A percentile compares a stretch with the other conserved stretches of the same genome.
These are phyloP conservation scores for Letharia columbiana DNA, from an alignment of 495 filamentous ascomycete species.

Conservation along the genomic window DNA sequence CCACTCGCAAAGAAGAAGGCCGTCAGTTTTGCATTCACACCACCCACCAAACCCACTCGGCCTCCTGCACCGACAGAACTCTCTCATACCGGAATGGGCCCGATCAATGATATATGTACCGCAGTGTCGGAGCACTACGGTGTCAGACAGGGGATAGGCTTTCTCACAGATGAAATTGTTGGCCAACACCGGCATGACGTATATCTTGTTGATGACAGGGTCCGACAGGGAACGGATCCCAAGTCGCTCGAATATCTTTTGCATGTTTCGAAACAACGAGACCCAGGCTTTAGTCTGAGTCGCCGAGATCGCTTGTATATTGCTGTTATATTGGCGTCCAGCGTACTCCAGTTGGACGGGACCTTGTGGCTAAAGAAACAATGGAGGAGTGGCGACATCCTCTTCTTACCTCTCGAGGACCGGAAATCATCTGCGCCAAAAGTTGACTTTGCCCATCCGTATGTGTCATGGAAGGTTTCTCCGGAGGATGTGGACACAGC, in stretches of 20 bases:
- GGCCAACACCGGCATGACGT: background rate
- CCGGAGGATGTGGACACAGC: background rate
- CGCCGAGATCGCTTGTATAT: constrained; percentile 29
- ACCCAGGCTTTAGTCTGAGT: constrained; percentile 6
- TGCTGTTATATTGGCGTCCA: constrained; percentile 30
- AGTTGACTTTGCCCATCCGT: background rate
- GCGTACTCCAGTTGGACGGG: constrained; percentile 32
- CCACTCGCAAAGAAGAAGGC: constrained; percentile 1
- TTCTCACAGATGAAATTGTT: background rate
- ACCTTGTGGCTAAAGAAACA: constrained; percentile 28
- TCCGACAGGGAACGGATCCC: background rate
- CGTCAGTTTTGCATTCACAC: background rate
- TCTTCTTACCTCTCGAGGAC: constrained; percentile 14
- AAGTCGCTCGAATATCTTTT: constrained; percentile 14
- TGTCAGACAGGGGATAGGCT: constrained; percentile 1
- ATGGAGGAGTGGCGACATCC: constrained; percentile 29
- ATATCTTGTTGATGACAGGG: background rate
- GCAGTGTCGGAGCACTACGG: background rate
- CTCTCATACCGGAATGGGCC: constrained; percentile 1
- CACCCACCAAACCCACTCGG: background rate
- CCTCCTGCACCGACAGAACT: background rate
- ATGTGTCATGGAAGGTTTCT: constrained; percentile 3
- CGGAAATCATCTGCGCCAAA: background rate
- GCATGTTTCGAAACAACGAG: background rate
- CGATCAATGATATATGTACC: constrained; percentile 1